phyloP scores from a whole-genome alignment of 495 filamentous ascomycete species.

The Tuber indicum region DNA sequence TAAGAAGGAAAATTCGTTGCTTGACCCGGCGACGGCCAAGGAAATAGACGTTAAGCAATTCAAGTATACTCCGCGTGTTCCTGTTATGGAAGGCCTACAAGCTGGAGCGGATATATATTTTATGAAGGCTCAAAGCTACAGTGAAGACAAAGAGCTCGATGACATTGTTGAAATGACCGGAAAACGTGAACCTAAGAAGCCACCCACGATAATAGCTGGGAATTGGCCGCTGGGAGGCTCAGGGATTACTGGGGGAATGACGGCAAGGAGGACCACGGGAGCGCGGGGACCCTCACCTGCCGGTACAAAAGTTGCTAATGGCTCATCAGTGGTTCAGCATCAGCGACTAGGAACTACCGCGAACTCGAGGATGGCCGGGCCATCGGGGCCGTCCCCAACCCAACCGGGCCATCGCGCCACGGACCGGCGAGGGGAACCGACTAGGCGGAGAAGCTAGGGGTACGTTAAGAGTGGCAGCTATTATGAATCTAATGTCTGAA shows the following conservation, averaged over 20 bases:
- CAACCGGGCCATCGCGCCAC: not conserved
- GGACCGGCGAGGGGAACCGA: not conserved
- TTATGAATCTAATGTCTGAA: not conserved
- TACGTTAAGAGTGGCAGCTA: not conserved
- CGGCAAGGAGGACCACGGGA: not conserved
- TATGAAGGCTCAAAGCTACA: constrained; percentile 75
- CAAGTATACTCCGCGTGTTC: constrained; percentile 60
- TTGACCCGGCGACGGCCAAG: constrained; percentile 47
- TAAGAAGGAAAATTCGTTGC: constrained; percentile 53
- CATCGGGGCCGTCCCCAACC: not conserved
- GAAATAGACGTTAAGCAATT: constrained; percentile 51
- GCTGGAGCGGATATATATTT: constrained; percentile 48
- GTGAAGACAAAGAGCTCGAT: constrained; percentile 62
- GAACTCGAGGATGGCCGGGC: not conserved
- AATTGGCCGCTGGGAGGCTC: not conserved
- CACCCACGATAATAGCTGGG: not conserved
- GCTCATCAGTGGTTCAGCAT: not conserved
- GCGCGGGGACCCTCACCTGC: not conserved
- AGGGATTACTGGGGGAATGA: not conserved
- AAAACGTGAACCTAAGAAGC: not conserved
- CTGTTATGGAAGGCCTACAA: constrained; percentile 68
- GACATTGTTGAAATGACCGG: constrained; percentile 49
- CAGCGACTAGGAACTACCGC: not conserved
- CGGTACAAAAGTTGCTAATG: not conserved
- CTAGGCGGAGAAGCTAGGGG: not conserved